Evolutionary conservation across 1,284 basidiomycete species (phyloP).

Genomic region (Kalmanozyma brasiliensis): DNA sequence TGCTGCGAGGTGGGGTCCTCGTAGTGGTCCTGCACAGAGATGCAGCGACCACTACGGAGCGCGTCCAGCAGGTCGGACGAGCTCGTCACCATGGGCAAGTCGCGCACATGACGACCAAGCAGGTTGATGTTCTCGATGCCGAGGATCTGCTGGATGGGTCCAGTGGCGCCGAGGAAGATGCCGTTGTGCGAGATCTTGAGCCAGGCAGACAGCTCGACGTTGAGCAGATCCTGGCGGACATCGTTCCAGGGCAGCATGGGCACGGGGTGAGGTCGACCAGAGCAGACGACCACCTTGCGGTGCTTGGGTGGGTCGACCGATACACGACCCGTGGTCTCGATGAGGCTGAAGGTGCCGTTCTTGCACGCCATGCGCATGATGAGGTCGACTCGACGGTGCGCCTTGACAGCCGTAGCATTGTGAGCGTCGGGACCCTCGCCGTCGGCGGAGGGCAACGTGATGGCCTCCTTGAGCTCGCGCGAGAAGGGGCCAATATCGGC

Average conservation of each 20-base stretch:
- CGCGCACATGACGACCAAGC: conserved; percentile 42
- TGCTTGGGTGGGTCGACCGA: conserved; percentile 52
- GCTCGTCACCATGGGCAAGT: conserved; percentile 49
- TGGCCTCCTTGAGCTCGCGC: conserved; percentile 85
- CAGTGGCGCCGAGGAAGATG: conserved; percentile 47
- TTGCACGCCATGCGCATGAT: conserved; percentile 51
- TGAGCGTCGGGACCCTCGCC: conserved; percentile 22
- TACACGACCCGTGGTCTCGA: conserved; percentile 45
- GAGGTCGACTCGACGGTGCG: conserved; percentile 34
- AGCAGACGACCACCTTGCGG: conserved; percentile 50
- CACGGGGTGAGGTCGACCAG: conserved; percentile 42
- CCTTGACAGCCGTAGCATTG: conserved; percentile 33
- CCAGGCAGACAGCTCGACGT: conserved; percentile 35
- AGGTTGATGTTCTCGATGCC: conserved; percentile 46
- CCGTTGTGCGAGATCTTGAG: conserved; percentile 51
- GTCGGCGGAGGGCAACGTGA: conserved; percentile 26
- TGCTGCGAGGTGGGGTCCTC: conserved; percentile 8
- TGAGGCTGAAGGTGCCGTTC: conserved; percentile 37
- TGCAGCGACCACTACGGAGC: conserved; percentile 33
- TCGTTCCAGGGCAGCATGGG: conserved; percentile 52
- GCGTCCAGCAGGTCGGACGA: conserved; percentile 47
- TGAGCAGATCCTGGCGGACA: conserved; percentile 34
- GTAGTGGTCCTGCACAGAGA: conserved; percentile 47
- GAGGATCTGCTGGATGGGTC: conserved; percentile 42
- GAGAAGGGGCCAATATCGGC: conserved; percentile 89